Conservation (phyloP, 108 stramenopile species). For the Skeletonema tropicum region DNA sequence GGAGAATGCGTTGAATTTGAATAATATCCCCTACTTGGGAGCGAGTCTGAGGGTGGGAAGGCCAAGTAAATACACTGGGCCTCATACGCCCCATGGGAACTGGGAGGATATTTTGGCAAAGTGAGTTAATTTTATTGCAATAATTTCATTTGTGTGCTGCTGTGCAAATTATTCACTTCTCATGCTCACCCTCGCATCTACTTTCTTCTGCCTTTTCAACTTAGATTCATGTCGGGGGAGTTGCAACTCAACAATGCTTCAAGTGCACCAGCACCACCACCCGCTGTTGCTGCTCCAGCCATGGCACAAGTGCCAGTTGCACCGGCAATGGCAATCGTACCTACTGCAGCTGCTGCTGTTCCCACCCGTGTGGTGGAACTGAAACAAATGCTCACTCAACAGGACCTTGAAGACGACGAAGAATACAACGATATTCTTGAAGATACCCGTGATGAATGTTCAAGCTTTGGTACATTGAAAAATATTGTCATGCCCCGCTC, state of each 20-base stretch:
- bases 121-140: constrained; percentile 27
- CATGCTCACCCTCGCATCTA: neutral
- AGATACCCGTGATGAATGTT: constrained; percentile 93
- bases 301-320: constrained; percentile 21
- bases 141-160: neutral
- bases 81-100: constrained; percentile 85
- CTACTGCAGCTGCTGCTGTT: neutral
- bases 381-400: constrained; percentile 86
- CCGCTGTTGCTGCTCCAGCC: constrained; percentile 33
- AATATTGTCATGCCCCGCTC: constrained; percentile 79
- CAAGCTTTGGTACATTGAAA: constrained; percentile 85
- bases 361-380: constrained; percentile 85
- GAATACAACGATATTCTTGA: constrained; percentile 90
- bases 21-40: constrained; percentile 94
- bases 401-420: constrained; percentile 83
- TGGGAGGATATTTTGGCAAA: constrained; percentile 96
- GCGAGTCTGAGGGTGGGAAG: constrained; percentile 83
- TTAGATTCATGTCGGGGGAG: constrained; percentile 81
- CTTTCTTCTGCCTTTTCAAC: neutral
- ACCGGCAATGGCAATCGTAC: constrained; percentile 10
- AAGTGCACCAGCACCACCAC: constrained; percentile 32
- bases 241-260: constrained; percentile 51
- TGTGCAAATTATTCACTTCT: neutral
- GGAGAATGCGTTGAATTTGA: constrained; percentile 90
- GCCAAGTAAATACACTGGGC: constrained; percentile 91